These are phyloP conservation scores for Aotearoamyces nothofagi DNA, from an alignment of 2,329 filamentous ascomycete genomes.

Conservation along the genomic window DNA sequence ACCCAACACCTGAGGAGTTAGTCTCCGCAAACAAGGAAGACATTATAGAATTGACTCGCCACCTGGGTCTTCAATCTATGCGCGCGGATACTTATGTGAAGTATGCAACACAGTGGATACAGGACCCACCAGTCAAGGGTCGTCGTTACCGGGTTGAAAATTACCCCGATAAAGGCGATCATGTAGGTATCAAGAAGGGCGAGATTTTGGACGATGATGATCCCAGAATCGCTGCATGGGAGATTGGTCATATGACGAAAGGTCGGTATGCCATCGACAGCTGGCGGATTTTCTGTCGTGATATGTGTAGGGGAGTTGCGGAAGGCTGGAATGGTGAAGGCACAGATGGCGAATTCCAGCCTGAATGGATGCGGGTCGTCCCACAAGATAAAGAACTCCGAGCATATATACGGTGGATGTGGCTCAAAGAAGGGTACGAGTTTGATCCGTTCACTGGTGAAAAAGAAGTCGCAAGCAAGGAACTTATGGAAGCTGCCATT, in stretches of 20 bases:
- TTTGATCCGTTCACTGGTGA: constrained; percentile 66
- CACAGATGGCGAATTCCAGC: constrained; percentile 41
- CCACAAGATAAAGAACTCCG: constrained; percentile 81
- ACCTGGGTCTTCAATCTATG: constrained; percentile 55
- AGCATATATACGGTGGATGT: constrained; percentile 80
- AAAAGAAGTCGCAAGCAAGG: constrained; percentile 32
- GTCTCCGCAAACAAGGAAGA: constrained; percentile 38
- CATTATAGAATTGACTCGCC: constrained; percentile 46
- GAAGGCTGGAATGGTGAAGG: constrained; percentile 49
- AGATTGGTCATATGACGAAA: constrained; percentile 73
- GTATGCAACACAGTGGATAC: constrained; percentile 55
- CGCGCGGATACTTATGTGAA: constrained; percentile 53
- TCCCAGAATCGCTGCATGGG: constrained; percentile 37
- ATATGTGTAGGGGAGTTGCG: constrained; percentile 53
- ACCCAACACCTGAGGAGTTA: constrained; percentile 50
- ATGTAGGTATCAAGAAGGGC: constrained; percentile 28
- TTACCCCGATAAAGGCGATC: constrained; percentile 34
- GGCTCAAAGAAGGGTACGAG: constrained; percentile 71
- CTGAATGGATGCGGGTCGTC: constrained; percentile 81
- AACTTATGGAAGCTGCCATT: constrained; percentile 39
- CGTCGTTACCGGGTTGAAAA: constrained; percentile 40
- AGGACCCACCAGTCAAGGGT: constrained; percentile 41
- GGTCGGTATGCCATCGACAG: constrained; percentile 76
- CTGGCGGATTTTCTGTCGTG: constrained; percentile 88
- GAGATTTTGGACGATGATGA: constrained; percentile 31